Conservation (phyloP, 2,329 filamentous ascomycete genomes). For the Herpotrichia juniperi region DNA sequence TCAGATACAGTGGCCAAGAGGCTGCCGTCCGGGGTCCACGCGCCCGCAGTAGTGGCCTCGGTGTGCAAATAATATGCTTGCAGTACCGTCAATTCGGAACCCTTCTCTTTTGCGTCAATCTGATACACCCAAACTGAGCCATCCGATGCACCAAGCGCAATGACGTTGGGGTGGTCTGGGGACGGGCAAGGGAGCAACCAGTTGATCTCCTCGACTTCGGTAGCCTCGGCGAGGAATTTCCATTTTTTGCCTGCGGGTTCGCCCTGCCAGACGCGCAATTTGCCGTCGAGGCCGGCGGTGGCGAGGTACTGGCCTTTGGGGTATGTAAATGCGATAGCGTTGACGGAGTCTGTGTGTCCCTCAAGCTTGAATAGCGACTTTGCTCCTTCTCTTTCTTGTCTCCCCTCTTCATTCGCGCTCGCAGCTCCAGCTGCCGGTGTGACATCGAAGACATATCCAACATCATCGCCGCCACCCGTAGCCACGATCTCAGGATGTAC, state of each 20-base stretch:
- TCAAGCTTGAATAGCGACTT: conserved; percentile 74
- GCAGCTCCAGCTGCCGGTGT: conserved; percentile 70
- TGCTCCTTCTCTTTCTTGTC: conserved; percentile 64
- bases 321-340: conserved; percentile 81
- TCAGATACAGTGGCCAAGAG: conserved; percentile 88
- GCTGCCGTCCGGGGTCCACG: conserved; percentile 87
- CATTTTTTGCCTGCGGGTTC: conserved; percentile 59
- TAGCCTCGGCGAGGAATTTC: conserved; percentile 75
- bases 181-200: conserved; percentile 83
- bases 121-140: conserved; percentile 96
- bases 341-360: conserved; percentile 93
- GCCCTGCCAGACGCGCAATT: conserved; percentile 71
- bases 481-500: conserved; percentile 77
- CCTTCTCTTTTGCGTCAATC: conserved; percentile 70
- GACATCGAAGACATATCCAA: conserved; percentile 84
- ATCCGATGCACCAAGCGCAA: conserved; percentile 88
- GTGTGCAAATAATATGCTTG: conserved; percentile 94
- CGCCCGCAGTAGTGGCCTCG: conserved; percentile 81
- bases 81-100: conserved; percentile 75
- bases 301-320: conserved; percentile 83
- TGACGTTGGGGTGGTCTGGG: conserved; percentile 72
- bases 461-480: conserved; percentile 86
- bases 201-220: conserved; percentile 94
- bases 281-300: conserved; percentile 88
- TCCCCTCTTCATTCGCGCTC: conserved; percentile 52